Percentiles rank a stretch among this genome's conserved stretches.
Conservation (phyloP, 1,284 basidiomycete species). For the Cystobasidium sp. region DNA sequence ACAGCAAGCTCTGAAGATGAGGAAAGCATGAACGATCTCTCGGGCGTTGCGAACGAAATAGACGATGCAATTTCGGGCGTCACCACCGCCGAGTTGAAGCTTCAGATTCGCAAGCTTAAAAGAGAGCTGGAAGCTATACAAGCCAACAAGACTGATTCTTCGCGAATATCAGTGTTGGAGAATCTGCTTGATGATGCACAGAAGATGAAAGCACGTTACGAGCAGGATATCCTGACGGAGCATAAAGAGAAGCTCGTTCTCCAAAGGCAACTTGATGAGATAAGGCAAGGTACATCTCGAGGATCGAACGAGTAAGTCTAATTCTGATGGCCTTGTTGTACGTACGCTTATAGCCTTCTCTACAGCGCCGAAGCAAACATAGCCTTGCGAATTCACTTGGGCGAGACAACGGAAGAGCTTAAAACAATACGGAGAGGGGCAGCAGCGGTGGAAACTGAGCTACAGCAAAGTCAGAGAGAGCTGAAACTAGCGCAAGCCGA, state of each 20-base stretch:
- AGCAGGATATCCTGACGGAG: slow-evolving; percentile 81
- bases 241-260: slow-evolving; percentile 81
- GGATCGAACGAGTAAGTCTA: slow-evolving; percentile 77
- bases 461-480: slow-evolving; percentile 69
- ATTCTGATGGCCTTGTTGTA: neutral
- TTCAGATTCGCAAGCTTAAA: slow-evolving; percentile 80
- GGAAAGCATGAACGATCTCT: slow-evolving; percentile 50
- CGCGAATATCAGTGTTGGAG: slow-evolving; percentile 78
- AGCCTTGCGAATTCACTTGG: slow-evolving; percentile 81
- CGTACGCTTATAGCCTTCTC: slow-evolving; percentile 1
- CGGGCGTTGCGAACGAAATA: slow-evolving; percentile 77
- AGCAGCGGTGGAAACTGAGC: slow-evolving; percentile 72
- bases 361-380: slow-evolving; percentile 79
- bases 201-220: slow-evolving; percentile 84
- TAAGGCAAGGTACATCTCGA: slow-evolving; percentile 75
- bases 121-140: slow-evolving; percentile 75
- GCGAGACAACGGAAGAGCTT: slow-evolving; percentile 82
- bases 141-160: slow-evolving; percentile 74
- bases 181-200: slow-evolving; percentile 89
- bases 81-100: slow-evolving; percentile 87
- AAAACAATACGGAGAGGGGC: slow-evolving; percentile 72
- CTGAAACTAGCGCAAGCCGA: slow-evolving; percentile 84
- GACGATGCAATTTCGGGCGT: slow-evolving; percentile 80
- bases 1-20: slow-evolving; percentile 46
- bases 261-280: slow-evolving; percentile 82